Percentiles rank a stretch among this genome's conserved stretches.
Conservation (phyloP, 108 stramenopile genomes). For the Nannochloropsis oceanica region DNA sequence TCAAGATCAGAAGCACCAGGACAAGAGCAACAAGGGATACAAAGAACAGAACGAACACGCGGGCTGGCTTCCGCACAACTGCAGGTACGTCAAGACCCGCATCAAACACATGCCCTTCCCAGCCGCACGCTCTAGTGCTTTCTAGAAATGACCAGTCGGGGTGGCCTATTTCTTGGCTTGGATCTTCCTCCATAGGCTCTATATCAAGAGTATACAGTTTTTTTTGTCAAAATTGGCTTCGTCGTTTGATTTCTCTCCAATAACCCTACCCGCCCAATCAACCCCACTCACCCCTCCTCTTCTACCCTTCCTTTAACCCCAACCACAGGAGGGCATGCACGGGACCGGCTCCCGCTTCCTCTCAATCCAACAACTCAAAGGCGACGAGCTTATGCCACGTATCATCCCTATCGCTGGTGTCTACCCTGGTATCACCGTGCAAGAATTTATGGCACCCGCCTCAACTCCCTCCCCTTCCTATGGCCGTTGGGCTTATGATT, state of each 20-base stretch:
- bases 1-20: neutral
- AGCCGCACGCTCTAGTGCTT: no score
- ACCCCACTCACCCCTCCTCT: no score
- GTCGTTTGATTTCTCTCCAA: no score
- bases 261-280: no score
- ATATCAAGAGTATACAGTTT: no score
- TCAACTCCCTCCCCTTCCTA: conserved; percentile 50
- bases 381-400: conserved; percentile 60
- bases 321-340: conserved; percentile 25
- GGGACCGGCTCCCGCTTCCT: conserved; percentile 60
- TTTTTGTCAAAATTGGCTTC: no score
- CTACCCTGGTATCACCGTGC: conserved; percentile 55
- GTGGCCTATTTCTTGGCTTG: no score
- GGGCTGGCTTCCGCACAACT: neutral
- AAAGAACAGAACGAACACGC: neutral
- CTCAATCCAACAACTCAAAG: conserved; percentile 57
- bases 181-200: no score
- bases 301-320: no score
- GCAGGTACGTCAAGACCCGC: neutral
- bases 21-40: neutral
- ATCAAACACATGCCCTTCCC: no score
- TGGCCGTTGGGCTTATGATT: conserved; percentile 72
- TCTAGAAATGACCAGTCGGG: no score
- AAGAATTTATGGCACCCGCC: conserved; percentile 46
- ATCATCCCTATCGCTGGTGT: conserved; percentile 72